These are phyloP conservation scores for Colletotrichum sp. DNA, from an alignment of 2,329 filamentous ascomycete genomes.

Conservation along the genomic window DNA sequence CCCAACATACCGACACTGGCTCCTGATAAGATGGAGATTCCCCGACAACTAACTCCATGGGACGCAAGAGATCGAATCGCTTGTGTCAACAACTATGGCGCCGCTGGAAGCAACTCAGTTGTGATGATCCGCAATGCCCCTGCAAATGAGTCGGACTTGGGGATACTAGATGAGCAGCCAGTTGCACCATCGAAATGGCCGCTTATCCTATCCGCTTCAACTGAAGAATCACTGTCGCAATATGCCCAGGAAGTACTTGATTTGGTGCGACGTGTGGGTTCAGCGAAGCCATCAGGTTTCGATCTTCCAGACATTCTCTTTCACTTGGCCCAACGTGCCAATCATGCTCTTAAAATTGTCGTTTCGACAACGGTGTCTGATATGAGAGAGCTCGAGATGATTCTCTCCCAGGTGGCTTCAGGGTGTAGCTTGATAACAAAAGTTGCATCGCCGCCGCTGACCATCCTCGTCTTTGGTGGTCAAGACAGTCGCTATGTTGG, in stretches of 20 bases:
- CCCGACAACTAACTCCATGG: neutral
- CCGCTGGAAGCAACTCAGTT: slow-evolving; percentile 28
- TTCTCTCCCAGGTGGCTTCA: neutral
- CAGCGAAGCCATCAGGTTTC: neutral
- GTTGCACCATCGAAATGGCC: neutral
- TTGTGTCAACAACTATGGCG: slow-evolving; percentile 41
- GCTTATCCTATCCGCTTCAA: neutral
- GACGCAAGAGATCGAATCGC: slow-evolving; percentile 19
- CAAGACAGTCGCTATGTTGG: slow-evolving; percentile 27
- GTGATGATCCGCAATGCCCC: slow-evolving; percentile 32
- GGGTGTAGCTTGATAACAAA: neutral
- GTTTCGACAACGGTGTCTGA: neutral
- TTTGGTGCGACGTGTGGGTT: neutral
- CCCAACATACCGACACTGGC: neutral
- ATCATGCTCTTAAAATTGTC: neutral
- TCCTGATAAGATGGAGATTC: neutral
- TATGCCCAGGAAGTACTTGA: neutral
- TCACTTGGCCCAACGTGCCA: neutral
- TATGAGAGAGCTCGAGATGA: neutral
- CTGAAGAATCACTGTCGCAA: neutral
- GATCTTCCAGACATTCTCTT: neutral
- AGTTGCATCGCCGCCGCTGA: neutral
- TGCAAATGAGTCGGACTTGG: too few relatives aligned
- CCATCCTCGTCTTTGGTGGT: slow-evolving; percentile 42
- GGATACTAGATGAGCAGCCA: neutral